Evolutionary conservation across 768 basidiomycete genomes (phyloP).

Genomic region (Hydnum rufescens): DNA sequence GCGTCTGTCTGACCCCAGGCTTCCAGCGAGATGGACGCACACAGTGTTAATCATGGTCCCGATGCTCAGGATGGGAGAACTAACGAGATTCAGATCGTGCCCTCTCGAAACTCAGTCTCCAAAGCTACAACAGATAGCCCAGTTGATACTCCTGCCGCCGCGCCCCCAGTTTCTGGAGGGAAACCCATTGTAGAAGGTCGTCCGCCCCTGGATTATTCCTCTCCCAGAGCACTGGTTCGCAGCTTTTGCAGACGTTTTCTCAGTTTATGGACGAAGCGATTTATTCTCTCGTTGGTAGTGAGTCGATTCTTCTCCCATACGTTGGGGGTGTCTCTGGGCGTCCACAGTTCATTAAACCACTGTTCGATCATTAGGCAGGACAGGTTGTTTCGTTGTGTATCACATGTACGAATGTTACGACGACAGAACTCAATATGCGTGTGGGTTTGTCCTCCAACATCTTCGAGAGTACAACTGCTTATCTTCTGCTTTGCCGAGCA

Average conservation of each 20-base stretch:
- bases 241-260: constrained; percentile 42
- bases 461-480: background rate
- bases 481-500: no score
- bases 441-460: background rate
- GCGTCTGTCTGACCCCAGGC: no score
- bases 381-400: constrained; percentile 77
- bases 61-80: no score
- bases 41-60: no score
- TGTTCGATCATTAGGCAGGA: constrained; percentile 26
- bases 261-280: constrained; percentile 62
- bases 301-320: background rate
- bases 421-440: constrained; percentile 49
- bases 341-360: background rate
- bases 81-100: background rate
- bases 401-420: constrained; percentile 74
- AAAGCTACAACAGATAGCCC: background rate
- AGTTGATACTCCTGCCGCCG: background rate
- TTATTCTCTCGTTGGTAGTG: constrained; percentile 41
- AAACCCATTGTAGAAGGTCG: constrained; percentile 14
- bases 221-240: constrained; percentile 28
- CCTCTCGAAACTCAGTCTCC: background rate
- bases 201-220: constrained; percentile 49
- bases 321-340: no score
- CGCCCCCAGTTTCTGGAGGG: background rate
- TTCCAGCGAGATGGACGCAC: no score